Percentiles rank a stretch among this genome's conserved stretches.
Evolutionary conservation across 495 filamentous ascomycete genomes (phyloP).

Genomic region (Tuber aestivum): DNA sequence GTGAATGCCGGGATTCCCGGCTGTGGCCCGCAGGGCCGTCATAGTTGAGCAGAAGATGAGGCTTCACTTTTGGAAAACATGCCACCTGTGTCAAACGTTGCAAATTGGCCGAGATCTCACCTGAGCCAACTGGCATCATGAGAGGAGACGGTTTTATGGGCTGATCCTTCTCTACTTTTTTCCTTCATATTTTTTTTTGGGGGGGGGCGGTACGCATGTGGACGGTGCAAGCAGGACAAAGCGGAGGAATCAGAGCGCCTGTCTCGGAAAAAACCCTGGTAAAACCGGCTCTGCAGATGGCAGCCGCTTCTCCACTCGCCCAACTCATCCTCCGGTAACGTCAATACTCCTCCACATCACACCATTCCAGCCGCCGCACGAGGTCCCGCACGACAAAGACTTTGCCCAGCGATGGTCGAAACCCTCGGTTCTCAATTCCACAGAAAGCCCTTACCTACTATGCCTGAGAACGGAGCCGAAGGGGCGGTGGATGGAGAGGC

Average conservation of each 20-base stretch:
- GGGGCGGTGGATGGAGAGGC: too few relatives aligned
- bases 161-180: not conserved
- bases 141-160: not conserved
- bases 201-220: not conserved
- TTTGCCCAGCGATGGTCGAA: too few relatives aligned
- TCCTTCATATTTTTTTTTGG: not conserved
- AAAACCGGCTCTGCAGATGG: not conserved
- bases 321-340: not conserved
- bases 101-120: not conserved
- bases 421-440: not conserved
- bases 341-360: not conserved
- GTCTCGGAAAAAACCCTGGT: not conserved
- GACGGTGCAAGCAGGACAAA: not conserved
- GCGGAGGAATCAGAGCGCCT: not conserved
- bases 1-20: not conserved
- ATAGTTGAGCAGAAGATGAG: not conserved
- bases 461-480: too few relatives aligned
- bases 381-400: not conserved
- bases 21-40: not conserved
- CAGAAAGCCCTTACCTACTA: not conserved
- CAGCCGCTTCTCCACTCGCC: not conserved
- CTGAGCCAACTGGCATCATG: not conserved
- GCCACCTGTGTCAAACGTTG: not conserved
- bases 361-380: not conserved
- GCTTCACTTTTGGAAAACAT: not conserved